These are phyloP conservation scores for Termitomyces heimii DNA, from an alignment of 768 basidiomycete genomes.

Conservation along the genomic window DNA sequence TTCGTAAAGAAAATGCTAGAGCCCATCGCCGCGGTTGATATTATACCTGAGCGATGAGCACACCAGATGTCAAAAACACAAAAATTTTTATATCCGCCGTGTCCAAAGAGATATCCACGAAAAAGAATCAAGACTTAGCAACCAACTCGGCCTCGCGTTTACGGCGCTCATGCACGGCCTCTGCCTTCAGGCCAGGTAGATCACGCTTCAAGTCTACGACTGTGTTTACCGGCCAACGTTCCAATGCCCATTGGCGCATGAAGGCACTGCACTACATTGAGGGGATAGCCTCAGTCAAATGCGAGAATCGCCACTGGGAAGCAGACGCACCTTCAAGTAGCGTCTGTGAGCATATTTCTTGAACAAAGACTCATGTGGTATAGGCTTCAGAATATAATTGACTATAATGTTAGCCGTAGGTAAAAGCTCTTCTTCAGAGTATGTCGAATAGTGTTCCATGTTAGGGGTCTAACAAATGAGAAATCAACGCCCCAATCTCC, in stretches of 20 bases:
- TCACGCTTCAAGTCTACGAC: constrained; percentile 52
- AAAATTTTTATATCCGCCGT: not conserved
- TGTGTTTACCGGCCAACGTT: constrained; percentile 57
- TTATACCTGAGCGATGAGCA: not conserved
- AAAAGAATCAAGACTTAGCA: not conserved
- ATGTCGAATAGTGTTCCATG: constrained; percentile 83
- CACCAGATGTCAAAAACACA: not conserved
- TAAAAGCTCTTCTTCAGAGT: constrained; percentile 71
- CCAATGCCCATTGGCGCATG: constrained; percentile 73
- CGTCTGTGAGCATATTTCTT: constrained; percentile 87
- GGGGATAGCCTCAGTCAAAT: not conserved
- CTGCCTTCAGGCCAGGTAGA: constrained; percentile 46
- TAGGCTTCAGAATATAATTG: constrained; percentile 73
- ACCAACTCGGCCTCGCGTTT: not conserved
- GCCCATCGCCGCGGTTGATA: not conserved
- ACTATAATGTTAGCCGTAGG: constrained; percentile 84
- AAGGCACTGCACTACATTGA: constrained; percentile 63
- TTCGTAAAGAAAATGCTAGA: not conserved
- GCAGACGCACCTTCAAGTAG: constrained; percentile 64
- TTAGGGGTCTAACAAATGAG: constrained; percentile 60
- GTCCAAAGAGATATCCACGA: not conserved
- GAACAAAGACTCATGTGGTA: constrained; percentile 72
- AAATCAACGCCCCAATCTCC: constrained; percentile 3
- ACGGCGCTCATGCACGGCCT: constrained; percentile 31
- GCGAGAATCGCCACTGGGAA: not conserved